Base-by-base conservation (phyloP, 2,329 filamentous ascomycete genomes). In the Dactylonectria macrodidyma region DNA sequence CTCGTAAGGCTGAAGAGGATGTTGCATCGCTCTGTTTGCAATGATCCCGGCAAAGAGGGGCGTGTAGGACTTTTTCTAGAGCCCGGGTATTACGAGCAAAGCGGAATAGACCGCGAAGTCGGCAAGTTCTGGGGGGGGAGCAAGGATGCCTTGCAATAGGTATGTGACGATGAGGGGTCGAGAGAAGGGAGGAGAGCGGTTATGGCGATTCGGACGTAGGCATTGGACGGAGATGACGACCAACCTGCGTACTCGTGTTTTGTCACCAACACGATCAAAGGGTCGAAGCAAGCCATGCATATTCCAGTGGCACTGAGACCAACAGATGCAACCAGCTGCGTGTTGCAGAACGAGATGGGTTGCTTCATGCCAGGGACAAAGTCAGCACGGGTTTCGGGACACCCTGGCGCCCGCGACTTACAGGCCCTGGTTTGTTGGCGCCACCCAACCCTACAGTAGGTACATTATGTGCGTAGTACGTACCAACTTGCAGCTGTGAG, bases 1-100 rank as follows among this genome's bases (percentile, higher is more conserved):
- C 70, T 67, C 71, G 73, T 76, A 75, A 75, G 73, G 73, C 73
- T 75, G 73, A 75, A 75, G 72, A 76, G 68, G 71, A 65, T 72
- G 65, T 66, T 67, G 69, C 70, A 51, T 66, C 38, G 41, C 19
- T 52, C 33, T 48, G 46, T 57, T 46, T 54, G 52, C 36, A 62
- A 36, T 59, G 41, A 55, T 50, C 47, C 16, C n/a, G 54, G 19
- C 26, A 41, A 41, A 36, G 52, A 52, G 44, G 52, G 51, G 26
- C 56, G 63, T 65, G 56, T 66, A 66, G 64, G 64, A 66, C 64
- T 66, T 62, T 62, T 56, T 47, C 33, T 30, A 33, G 33, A 14
- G 33, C 36, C 22, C 36, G 44, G 41, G 12, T n/a, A 48, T 34
- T 34, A 9, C 44, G 36, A 55, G 38, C 47, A 62, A 67, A 50